Evolutionary conservation across 2,329 filamentous ascomycete species (phyloP), one percentile per base, ranked within the genome.

Genomic region (Calonectria pauciramosa): DNA sequence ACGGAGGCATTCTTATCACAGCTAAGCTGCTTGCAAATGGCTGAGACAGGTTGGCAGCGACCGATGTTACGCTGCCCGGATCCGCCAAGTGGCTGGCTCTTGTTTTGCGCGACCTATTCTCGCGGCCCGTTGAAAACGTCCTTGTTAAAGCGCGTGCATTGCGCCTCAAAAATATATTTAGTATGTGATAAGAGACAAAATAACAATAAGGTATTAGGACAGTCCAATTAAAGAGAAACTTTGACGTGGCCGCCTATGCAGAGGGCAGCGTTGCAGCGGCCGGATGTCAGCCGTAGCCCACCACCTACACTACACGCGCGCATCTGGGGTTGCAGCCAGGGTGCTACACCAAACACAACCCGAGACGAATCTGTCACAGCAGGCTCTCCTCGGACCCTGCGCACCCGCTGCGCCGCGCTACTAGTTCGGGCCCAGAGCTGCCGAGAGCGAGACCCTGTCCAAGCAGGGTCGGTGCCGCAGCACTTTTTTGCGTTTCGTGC

Each of bases 341-440:
- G 77, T 70, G 76, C 77, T 76, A 80, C 76, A 75, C 79, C 81
- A 79, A 84, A 82, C 82, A 75, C 77, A 67, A 83, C 75, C 73
- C 83, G 83, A 84, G 84, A 85, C 84, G 80, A 71, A 69, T 80
- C 82, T 84, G 84, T 84, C 80, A 83, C 84, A 84, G 77, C 76
- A 71, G 44, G 73, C 72, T 75, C 75, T 75, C 76, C 76, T 75
- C 72, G 72, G 71, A 68, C 72, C 70, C 71, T 66, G 60, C 76
- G 30, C 32, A 44, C 26, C 77, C 78, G 76, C 77, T 73, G 38
- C 56, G 38, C 65, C 72, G 49, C 66, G 66, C 77, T 74, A 72
- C 59, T 64, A 71, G 73, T 70, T 79, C 79, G 77, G 78, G 73
- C 68, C 67, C 71, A 13, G 41, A 69, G 47, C 32, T 75, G 75